phyloP scores from a whole-genome alignment of 148 eudicot species.

The Camellia lanceoleosa region DNA sequence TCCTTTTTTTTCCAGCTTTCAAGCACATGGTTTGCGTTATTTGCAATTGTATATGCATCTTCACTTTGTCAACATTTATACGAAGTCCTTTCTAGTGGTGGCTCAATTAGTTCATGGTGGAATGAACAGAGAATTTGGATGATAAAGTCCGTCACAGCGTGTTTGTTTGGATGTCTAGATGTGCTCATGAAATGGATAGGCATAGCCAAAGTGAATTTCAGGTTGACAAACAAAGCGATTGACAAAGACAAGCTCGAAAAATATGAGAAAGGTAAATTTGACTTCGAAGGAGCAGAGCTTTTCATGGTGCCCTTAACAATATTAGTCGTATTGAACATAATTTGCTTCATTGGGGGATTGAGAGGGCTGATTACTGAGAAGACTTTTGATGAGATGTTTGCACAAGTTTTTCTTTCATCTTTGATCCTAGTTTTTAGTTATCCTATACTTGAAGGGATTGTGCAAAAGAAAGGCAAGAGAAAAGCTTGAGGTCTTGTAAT shows the following conservation, averaged over 20 bases:
- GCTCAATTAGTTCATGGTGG: conserved; percentile 10
- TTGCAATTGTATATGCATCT: conserved; percentile 1
- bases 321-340: conserved; percentile 6
- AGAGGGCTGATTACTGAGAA: conserved; percentile 15
- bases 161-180: conserved; percentile 13
- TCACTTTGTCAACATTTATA: conserved; percentile 13
- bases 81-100: conserved; percentile 9
- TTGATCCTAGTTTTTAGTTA: too few relatives aligned
- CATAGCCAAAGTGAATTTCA: neutral
- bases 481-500: too few relatives aligned
- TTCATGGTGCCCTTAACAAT: conserved; percentile 12
- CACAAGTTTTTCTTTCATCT: neutral
- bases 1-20: neutral
- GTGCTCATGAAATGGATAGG: neutral
- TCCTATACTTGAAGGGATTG: too few relatives aligned
- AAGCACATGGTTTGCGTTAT: conserved; percentile 14
- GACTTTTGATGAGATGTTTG: conserved; percentile 18
- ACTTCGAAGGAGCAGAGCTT: conserved; percentile 8
- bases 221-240: conserved; percentile 13
- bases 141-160: conserved; percentile 1
- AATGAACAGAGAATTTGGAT: conserved; percentile 17
- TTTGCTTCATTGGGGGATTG: conserved; percentile 9
- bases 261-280: conserved; percentile 9
- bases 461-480: too few relatives aligned
- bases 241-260: conserved; percentile 14